Percentiles rank a stretch among this genome's conserved stretches.
Conservation (phyloP, 2,329 filamentous ascomycete species). For the Aspergillus fumigatiaffinis region DNA sequence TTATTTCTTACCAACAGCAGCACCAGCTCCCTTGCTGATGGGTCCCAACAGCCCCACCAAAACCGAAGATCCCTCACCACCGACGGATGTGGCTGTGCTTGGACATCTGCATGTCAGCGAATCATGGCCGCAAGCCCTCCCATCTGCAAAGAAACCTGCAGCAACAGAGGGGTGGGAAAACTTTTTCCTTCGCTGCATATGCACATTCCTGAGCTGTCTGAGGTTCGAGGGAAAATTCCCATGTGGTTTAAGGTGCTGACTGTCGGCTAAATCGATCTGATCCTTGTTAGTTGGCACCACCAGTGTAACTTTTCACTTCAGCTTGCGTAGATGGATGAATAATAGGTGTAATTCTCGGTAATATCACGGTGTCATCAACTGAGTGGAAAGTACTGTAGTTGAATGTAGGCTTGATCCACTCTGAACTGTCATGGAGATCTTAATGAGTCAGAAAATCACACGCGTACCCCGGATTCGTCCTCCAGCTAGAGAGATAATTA, state of each 20-base stretch:
- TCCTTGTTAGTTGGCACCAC: neutral
- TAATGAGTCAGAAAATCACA: neutral
- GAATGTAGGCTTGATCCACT: neutral
- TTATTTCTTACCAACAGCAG: neutral
- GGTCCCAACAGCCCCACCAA: neutral
- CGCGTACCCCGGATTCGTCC: neutral
- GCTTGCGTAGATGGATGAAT: neutral
- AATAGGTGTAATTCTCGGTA: neutral
- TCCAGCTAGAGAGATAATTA: neutral
- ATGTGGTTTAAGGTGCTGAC: slow-evolving; percentile 4
- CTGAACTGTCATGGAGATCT: neutral
- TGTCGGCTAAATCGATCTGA: neutral
- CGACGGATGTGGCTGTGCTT: neutral
- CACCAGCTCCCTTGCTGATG: neutral
- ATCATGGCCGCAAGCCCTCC: neutral
- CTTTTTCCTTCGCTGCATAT: slow-evolving; percentile 5
- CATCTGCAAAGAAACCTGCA: neutral
- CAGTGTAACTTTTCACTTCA: neutral
- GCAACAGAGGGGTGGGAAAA: neutral
- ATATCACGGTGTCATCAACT: neutral
- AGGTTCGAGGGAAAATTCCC: neutral
- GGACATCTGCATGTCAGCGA: neutral
- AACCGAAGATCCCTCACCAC: neutral
- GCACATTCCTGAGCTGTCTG: neutral
- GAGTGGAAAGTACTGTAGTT: neutral